Conservation (phyloP, 495 filamentous ascomycete genomes). For the Parathielavia appendiculata region DNA sequence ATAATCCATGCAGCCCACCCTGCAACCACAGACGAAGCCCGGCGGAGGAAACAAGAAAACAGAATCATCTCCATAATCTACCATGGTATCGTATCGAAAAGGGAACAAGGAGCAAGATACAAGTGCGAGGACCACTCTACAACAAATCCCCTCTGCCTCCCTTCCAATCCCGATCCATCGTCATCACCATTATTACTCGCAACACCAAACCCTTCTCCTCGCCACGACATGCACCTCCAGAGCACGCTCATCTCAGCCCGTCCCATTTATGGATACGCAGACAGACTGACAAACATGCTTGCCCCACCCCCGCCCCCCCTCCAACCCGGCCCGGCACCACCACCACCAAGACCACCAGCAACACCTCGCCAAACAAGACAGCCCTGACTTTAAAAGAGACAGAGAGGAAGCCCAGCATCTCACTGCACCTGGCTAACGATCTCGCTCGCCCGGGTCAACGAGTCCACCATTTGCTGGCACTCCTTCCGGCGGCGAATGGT, state of each 20-base stretch:
- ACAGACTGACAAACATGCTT: no score
- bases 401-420: not conserved
- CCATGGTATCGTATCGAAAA: slow-evolving; percentile 27
- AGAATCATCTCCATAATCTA: slow-evolving; percentile 21
- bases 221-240: not conserved
- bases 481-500: slow-evolving; percentile 93
- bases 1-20: not conserved
- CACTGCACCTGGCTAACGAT: slow-evolving; percentile 97
- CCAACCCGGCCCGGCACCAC: no score
- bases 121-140: slow-evolving; percentile 10
- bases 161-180: slow-evolving; percentile 1
- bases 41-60: not conserved
- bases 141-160: not conserved
- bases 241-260: not conserved
- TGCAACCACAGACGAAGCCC: not conserved
- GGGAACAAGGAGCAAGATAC: slow-evolving; percentile 2
- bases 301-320: no score
- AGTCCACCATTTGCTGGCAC: slow-evolving; percentile 98
- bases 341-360: not conserved
- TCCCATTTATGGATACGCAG: no score
- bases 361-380: no score
- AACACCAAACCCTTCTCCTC: not conserved
- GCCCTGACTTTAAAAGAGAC: no score
- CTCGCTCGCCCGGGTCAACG: slow-evolving; percentile 78
- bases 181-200: not conserved